Base-by-base conservation (phyloP, 257 asterid species). In the Solanum bulbocastanum region DNA sequence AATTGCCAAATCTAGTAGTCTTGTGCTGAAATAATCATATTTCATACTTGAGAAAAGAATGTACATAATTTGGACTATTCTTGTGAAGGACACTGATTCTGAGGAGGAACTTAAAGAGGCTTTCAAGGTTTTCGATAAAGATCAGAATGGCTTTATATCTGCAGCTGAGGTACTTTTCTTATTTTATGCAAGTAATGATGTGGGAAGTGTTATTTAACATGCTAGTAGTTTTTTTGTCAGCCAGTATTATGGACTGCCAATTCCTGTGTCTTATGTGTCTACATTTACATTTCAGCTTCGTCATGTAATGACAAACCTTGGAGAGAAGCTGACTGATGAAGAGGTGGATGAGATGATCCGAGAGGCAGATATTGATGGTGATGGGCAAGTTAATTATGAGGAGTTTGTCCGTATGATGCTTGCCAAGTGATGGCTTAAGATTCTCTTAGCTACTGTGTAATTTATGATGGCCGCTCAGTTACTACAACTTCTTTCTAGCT, bases 381-480 rank as follows among this genome's bases (percentile, higher is more conserved):
- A 93, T 84, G 95, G 94, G 42, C 94, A 90, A 87, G 94, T 93
- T 60, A 91, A 91, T 52, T 91, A 91, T 5, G 93, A 90, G 90
- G 94, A 93, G 88, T 91, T 91, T 62, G 94, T 91, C 73, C 91
- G 92, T 84, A 90, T 92, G 96, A 90, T 93, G 94, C 94, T 93
- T 79, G 92, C 94, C 25, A 91, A 90, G 88, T 92, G 87, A 89
- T 46, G 52, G 37, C 75, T 35, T 42, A 42, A 87, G 87, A 60
- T 85, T 13, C 16, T 71, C 10, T 23, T 60, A 79, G 49, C 49
- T 36, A 86, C 76, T 83, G 86, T 52, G 86, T 84, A 78, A 84
- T 60, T 87, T 83, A 75, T 52, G 37, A 74, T 56, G 66, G 83
- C 20, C 13, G 72, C 86, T 74, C 69, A 42, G 88, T 46, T 52